Evolutionary conservation across 805 yeast genomes (phyloP), one percentile per base, ranked within the genome.

Genomic region (Crinitomyces ghanaensis): DNA sequence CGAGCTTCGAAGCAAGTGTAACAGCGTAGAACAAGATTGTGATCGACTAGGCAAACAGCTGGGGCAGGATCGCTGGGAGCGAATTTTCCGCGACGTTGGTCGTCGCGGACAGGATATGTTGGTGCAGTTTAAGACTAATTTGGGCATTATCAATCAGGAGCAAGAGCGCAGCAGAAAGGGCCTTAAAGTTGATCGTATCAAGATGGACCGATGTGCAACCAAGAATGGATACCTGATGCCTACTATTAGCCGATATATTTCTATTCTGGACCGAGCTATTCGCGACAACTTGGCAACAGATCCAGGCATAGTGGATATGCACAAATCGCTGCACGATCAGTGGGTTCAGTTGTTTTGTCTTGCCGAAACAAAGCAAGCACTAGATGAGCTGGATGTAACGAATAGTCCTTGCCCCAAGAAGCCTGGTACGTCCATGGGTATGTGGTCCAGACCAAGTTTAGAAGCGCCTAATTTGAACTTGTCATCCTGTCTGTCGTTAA

Each of bases 61-160:
- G 11, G 44, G 45, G 3, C 36, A 36, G 7, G 44, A 44, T 11
- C 30, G 43, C 9, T 46, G 50, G 50, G 27, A 31, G 4, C 32
- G 28, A n/a, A 44, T 46, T 20, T 40, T 43, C 29, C 29, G 39
- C 11, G 31, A 30, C 18, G 32, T 40, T 13, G 44, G 42, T 13
- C 13, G 13, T 6, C 37, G 37, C 24, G 47, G 43, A 8, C 9
- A 21, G 11, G 41, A 36, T 14, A 33, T 43, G 36, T 35, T 44
- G 16, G 39, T 40, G 18, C 21, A 18, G 11, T 21, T 38, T 17
- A 37, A 43, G 23, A 29, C 27, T 14, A 43, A 40, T 32, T 28
- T 42, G 13, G 22, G 23, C 4, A 7, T 22, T 7, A 35, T 43
- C 6, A 19, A 16, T 3, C 9, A 17, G 3, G 40, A 40, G 19